Conservation (phyloP, 164 flowering plant genomes). For the Nymphaea thermarum region DNA sequence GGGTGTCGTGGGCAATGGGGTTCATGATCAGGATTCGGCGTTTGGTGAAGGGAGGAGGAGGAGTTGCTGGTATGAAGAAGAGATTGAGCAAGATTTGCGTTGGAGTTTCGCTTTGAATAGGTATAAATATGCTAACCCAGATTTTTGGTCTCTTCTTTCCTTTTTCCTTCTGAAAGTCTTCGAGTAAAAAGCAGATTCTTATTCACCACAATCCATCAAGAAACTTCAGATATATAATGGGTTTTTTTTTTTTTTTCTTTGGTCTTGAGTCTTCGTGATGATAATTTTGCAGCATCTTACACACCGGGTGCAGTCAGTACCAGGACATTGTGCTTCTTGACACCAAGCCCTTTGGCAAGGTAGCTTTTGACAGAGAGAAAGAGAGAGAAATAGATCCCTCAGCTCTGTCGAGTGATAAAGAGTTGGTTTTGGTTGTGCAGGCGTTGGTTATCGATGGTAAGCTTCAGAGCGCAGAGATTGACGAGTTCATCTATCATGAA, state of each 20-base stretch:
- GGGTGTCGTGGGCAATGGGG: slow-evolving; percentile 11
- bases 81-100: slow-evolving; percentile 70
- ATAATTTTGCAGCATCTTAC: slow-evolving; percentile 48
- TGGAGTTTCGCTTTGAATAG: slow-evolving; percentile 90
- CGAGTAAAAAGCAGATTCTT: neutral
- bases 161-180: neutral
- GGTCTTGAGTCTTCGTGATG: neutral
- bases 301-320: slow-evolving; percentile 58
- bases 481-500: slow-evolving; percentile 94
- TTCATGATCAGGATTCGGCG: slow-evolving; percentile 21
- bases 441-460: slow-evolving; percentile 86
- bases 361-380: slow-evolving; percentile 6
- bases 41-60: slow-evolving; percentile 41
- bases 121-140: slow-evolving; percentile 14
- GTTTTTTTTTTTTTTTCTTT: neutral
- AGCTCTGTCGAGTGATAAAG: neutral
- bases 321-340: slow-evolving; percentile 87
- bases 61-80: slow-evolving; percentile 97
- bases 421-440: slow-evolving; percentile 16
- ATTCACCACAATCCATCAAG: too few relatives aligned
- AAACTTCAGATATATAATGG: neutral
- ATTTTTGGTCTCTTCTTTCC: neutral
- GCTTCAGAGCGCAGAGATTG: slow-evolving; percentile 92
- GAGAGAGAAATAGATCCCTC: neutral
- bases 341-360: slow-evolving; percentile 95